phyloP scores from a whole-genome alignment of 306 rosid genomes.

The Phaseolus lunatus region DNA sequence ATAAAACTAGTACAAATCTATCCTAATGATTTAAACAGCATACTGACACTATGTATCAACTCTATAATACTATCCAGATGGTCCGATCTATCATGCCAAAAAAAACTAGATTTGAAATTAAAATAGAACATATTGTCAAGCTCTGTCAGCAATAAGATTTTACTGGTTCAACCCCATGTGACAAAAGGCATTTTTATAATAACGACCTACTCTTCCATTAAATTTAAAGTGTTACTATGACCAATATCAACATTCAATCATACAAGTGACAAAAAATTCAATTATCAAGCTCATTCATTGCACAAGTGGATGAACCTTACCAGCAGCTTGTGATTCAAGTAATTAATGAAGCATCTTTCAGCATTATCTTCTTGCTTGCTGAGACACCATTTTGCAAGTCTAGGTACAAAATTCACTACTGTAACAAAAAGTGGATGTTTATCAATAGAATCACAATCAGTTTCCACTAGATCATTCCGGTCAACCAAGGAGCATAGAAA shows the following conservation, averaged over 20 bases:
- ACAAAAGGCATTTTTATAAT: conserved; percentile 13
- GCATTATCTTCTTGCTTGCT: conserved; percentile 52
- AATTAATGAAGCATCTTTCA: conserved; percentile 57
- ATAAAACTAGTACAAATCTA: conserved; percentile 7
- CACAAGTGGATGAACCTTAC: conserved; percentile 57
- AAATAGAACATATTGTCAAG: conserved; percentile 26
- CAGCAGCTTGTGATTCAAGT: conserved; percentile 86
- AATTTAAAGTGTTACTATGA: conserved; percentile 28
- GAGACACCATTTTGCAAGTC: conserved; percentile 68
- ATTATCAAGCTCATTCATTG: conserved; percentile 29
- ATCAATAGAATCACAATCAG: conserved; percentile 48
- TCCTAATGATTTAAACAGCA: background rate
- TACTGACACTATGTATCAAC: background rate
- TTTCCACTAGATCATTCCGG: conserved; percentile 55
- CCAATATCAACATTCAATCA: conserved; percentile 25
- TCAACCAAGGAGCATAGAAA: conserved; percentile 80
- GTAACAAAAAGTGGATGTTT: conserved; percentile 56
- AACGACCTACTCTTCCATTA: conserved; percentile 30
- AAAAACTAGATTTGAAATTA: conserved; percentile 38
- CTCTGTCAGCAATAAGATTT: conserved; percentile 7
- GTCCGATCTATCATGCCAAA: background rate
- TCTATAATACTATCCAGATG: conserved; percentile 15
- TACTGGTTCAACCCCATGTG: conserved; percentile 5
- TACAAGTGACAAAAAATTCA: conserved; percentile 24
- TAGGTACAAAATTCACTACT: conserved; percentile 63